Evolutionary conservation across 2,329 filamentous ascomycete genomes (phyloP), one percentile per base, ranked within the genome.

Genomic region (Fusarium cicatricum): DNA sequence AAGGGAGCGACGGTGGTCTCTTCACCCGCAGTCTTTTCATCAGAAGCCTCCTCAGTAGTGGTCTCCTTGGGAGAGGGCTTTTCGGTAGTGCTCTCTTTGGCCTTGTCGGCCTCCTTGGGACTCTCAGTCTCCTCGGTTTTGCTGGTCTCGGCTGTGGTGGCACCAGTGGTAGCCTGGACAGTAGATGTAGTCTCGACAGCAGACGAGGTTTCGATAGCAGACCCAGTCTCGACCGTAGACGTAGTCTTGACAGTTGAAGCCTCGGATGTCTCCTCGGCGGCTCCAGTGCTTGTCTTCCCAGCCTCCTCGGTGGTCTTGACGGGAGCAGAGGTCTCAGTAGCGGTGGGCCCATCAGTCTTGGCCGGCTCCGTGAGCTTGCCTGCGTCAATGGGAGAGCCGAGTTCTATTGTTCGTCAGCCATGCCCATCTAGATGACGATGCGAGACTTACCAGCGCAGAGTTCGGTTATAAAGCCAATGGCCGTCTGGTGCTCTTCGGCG

Each of bases 371-470:
- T 46, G 43, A n/a, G 49, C 17, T 42, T 34, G 3, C 46, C 59
- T 2, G 47, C 39, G 15, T 60, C 55, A 21, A 62, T 48, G 15
- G 55, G 59, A 11, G 51, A 55, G 9, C 59, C 59, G 9, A 63
- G 55, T 19, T 63, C 58, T 62, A 31, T 10, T 21, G 0, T 0
- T 5, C 3, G 11, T 61, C 16, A 62, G 53, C 5, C n/a, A 11
- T 9, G 2, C 2, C 4, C 3, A 1, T 1, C 5, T 0, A 7
- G 2, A 11, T 14, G 3, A 10, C 6, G 2, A 1, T 9, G 2
- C 1, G 3, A 9, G 26, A 36, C 52, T 21, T 15, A 62, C 61
- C 61, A 1, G 6, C n/a, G 78, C 84, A 71, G n/a, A 71, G 55
- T 21, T 65, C 58, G 15, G 62, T 56, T 3, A 67, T 68, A 29